These are phyloP conservation scores for Aureobasidium subglaciale DNA, from an alignment of 2,329 filamentous ascomycete genomes.

Conservation along the genomic window DNA sequence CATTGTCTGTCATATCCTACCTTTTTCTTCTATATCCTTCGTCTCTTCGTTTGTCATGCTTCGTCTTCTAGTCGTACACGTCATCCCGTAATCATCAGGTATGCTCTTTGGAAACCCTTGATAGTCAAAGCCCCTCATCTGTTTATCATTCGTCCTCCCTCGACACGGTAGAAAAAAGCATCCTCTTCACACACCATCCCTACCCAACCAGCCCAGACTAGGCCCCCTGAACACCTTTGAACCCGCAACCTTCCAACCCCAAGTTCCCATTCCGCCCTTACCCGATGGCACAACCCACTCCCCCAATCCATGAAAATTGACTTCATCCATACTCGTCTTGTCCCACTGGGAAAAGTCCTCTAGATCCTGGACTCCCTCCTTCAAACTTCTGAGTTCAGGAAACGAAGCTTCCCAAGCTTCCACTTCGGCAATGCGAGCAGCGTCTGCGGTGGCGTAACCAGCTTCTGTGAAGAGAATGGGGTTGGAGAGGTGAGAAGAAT, in stretches of 20 bases:
- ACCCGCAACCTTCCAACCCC: neutral
- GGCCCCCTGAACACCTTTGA: neutral
- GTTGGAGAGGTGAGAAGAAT: neutral
- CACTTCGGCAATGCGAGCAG: neutral
- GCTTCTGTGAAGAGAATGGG: neutral
- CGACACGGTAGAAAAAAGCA: neutral
- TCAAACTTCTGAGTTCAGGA: neutral
- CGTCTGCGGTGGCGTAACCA: neutral
- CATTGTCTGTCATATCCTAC: too few relatives aligned
- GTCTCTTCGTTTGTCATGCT: neutral
- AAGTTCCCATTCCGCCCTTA: neutral
- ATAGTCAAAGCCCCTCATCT: too few relatives aligned
- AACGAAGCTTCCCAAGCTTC: neutral
- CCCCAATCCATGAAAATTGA: neutral
- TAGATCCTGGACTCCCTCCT: neutral
- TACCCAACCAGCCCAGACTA: neutral
- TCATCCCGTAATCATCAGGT: too few relatives aligned
- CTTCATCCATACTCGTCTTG: neutral
- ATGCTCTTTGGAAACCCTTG: too few relatives aligned
- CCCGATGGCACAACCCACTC: constrained; percentile 6
- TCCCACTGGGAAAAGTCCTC: neutral
- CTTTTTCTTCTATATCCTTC: neutral
- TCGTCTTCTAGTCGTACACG: too few relatives aligned
- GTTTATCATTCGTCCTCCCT: neutral
- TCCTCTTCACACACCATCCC: neutral